Conservation (phyloP, 1,284 basidiomycete species). For the Cryptococcus deneoformans region DNA sequence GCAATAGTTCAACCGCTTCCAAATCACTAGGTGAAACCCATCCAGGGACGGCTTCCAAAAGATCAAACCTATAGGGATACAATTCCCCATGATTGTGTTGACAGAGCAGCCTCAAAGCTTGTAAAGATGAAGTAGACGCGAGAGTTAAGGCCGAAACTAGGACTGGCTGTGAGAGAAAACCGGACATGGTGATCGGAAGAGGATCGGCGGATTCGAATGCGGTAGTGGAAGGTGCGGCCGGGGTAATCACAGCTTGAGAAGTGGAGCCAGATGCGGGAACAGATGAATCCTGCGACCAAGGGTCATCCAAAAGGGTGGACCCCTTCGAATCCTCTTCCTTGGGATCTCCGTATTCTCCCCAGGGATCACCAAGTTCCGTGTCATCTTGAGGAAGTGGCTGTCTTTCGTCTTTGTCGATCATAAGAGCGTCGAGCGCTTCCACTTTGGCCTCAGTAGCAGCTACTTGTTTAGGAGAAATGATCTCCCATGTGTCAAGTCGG, state of each 20-base stretch:
- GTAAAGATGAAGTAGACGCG: constrained; percentile 61
- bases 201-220: background rate
- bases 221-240: background rate
- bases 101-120: constrained; percentile 59
- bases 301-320: constrained; percentile 20
- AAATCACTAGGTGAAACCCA: constrained; percentile 60
- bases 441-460: background rate
- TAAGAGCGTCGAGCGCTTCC: background rate
- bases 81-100: constrained; percentile 58
- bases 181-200: constrained; percentile 57
- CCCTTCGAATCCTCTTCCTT: constrained; percentile 12
- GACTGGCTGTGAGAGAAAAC: constrained; percentile 64
- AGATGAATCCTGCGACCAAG: constrained; percentile 23
- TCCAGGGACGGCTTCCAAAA: constrained; percentile 71
- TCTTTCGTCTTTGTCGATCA: background rate
- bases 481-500: constrained; percentile 13
- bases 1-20: constrained; percentile 62
- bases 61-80: constrained; percentile 65
- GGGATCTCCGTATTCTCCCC: constrained; percentile 57
- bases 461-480: constrained; percentile 3
- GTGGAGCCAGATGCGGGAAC: constrained; percentile 14
- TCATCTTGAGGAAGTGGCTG: constrained; percentile 1
- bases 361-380: constrained; percentile 65
- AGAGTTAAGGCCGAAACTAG: constrained; percentile 61
- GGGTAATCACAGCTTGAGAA: background rate